A percentile compares a stretch with the other conserved stretches of the same genome.
These are phyloP conservation scores for Trichocomaceae sp. DNA, from an alignment of 2,329 filamentous ascomycete species.

Conservation along the genomic window DNA sequence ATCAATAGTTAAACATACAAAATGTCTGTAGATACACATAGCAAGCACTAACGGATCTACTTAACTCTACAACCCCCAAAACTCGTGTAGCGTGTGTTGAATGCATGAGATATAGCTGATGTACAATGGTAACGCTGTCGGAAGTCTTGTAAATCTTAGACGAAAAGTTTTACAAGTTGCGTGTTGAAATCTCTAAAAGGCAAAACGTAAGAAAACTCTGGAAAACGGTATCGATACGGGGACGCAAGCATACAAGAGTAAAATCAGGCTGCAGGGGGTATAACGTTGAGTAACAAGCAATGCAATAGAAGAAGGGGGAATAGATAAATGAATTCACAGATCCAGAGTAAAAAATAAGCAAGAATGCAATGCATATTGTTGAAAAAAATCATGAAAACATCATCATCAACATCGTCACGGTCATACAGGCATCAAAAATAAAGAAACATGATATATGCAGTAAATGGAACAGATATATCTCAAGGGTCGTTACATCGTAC, in stretches of 20 bases:
- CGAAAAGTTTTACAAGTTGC: conserved; percentile 1
- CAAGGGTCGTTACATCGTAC: conserved; percentile 31
- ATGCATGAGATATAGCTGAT: conserved; percentile 5
- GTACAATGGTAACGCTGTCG: conserved; percentile 6
- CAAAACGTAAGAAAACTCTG: not conserved
- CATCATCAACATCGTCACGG: conserved; percentile 12
- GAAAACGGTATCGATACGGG: not conserved
- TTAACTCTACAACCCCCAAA: not conserved
- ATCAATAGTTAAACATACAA: too few species aligned
- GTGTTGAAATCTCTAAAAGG: not conserved
- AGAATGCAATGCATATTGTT: conserved; percentile 14
- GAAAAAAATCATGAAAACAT: conserved; percentile 4
- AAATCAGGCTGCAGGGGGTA: conserved; percentile 9
- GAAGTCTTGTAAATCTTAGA: not conserved
- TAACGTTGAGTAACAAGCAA: conserved; percentile 12
- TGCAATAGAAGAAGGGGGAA: not conserved
- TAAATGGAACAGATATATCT: conserved; percentile 13
- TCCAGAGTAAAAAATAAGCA: not conserved
- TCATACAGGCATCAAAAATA: conserved; percentile 13
- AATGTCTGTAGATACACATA: too few species aligned
- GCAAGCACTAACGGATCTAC: not conserved
- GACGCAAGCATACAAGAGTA: conserved; percentile 2
- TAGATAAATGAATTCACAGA: not conserved
- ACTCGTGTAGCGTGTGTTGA: not conserved
- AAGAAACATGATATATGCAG: conserved; percentile 11